Evolutionary conservation across 2,329 filamentous ascomycete species (phyloP).

Genomic region (Epichloe sp.): DNA sequence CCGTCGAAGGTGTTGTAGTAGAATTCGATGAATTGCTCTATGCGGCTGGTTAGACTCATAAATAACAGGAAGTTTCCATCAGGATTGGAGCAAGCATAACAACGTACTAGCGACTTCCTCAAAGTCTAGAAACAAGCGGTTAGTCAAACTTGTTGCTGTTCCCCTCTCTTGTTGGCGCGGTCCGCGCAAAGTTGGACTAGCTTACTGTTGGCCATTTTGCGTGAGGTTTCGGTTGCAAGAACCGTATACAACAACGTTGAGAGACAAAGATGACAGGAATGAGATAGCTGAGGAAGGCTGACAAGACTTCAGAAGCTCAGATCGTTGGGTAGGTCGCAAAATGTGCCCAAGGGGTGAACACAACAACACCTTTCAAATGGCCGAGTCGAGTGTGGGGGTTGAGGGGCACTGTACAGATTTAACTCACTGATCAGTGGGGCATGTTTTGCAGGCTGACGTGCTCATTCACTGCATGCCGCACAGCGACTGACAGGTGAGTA

Average conservation of each 20-base stretch:
- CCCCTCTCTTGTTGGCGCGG: conserved; percentile 6
- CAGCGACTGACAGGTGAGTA: neutral
- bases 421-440: conserved; percentile 4
- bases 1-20: conserved; percentile 84
- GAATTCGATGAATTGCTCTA: conserved; percentile 78
- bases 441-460: conserved; percentile 9
- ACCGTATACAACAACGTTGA: conserved; percentile 2
- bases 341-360: conserved; percentile 16
- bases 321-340: conserved; percentile 20
- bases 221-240: conserved; percentile 3
- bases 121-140: conserved; percentile 22
- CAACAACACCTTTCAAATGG: conserved; percentile 1
- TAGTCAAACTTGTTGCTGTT: conserved; percentile 8
- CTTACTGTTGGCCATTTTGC: conserved; percentile 23
- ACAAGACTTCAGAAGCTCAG: conserved; percentile 1
- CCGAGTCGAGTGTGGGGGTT: conserved; percentile 16
- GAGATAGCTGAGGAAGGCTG: conserved; percentile 1
- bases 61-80: neutral
- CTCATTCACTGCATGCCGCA: neutral
- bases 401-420: conserved; percentile 25
- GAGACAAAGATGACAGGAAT: conserved; percentile 1
- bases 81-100: neutral
- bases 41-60: conserved; percentile 3
- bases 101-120: conserved; percentile 35
- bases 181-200: neutral